Percentiles rank a stretch among this genome's conserved stretches.
These are phyloP conservation scores for Ceratocystis cubensis DNA, from an alignment of 2,329 filamentous ascomycete species.

Conservation along the genomic window DNA sequence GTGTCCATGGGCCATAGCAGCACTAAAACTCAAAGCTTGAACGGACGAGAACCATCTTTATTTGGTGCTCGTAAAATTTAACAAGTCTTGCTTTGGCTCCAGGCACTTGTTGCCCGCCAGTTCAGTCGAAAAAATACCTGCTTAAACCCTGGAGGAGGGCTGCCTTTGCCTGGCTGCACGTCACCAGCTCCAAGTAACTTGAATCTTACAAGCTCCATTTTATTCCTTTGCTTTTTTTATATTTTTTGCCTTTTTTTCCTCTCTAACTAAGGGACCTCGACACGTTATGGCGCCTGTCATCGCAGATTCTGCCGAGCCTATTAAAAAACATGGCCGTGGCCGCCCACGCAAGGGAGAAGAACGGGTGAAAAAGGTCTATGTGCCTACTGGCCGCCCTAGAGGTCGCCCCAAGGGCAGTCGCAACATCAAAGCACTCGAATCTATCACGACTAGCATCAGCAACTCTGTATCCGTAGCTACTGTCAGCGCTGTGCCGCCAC, in stretches of 20 bases:
- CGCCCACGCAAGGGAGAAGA: constrained; percentile 33
- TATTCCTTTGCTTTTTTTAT: not conserved
- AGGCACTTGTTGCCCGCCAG: not conserved
- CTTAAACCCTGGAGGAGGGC: not conserved
- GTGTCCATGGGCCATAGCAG: constrained; percentile 2
- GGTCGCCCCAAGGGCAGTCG: constrained; percentile 33
- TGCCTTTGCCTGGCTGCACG: not conserved
- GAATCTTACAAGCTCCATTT: not conserved
- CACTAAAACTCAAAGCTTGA: not conserved
- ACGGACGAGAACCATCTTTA: not conserved
- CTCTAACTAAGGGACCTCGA: not conserved
- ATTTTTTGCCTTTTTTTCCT: not conserved
- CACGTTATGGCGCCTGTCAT: constrained; percentile 22
- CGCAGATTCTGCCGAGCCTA: constrained; percentile 18
- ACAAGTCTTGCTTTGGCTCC: not conserved
- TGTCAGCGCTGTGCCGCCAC: not conserved
- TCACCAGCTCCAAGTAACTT: not conserved
- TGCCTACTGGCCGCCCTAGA: constrained; percentile 32
- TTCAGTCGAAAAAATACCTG: not conserved
- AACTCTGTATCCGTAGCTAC: not conserved
- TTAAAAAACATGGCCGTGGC: constrained; percentile 28
- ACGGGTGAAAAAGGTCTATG: constrained; percentile 31
- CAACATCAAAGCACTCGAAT: constrained; percentile 23
- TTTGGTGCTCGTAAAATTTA: not conserved
- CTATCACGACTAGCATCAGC: constrained; percentile 1